Evolutionary conservation across 2,329 filamentous ascomycete genomes (phyloP).

Genomic region (Xylariaceae sp.): DNA sequence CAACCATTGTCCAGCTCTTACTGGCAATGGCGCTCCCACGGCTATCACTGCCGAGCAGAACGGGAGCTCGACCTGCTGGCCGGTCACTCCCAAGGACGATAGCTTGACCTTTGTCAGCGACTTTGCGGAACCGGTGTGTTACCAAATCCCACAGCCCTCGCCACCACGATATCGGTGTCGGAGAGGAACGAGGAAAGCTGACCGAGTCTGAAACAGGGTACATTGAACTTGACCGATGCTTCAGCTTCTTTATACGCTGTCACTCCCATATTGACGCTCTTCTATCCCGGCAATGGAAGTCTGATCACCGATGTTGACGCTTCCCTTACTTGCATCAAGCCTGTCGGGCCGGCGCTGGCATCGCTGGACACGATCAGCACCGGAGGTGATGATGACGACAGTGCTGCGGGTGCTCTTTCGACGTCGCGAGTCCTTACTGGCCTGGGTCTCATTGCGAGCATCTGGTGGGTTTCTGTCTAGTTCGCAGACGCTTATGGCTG

Average conservation of each 20-base stretch:
- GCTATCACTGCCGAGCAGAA: conserved; percentile 13
- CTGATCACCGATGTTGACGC: conserved; percentile 9
- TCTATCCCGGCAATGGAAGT: conserved; percentile 13
- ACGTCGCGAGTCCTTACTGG: not conserved
- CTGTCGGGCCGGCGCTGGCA: conserved; percentile 15
- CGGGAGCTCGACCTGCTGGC: conserved; percentile 18
- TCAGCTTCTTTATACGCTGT: conserved; percentile 12
- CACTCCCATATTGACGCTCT: conserved; percentile 20
- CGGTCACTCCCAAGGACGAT: conserved; percentile 17
- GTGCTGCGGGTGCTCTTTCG: not conserved
- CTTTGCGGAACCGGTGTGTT: conserved; percentile 3
- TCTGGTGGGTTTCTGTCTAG: too few species aligned
- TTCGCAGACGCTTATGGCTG: too few species aligned
- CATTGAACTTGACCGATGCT: not conserved
- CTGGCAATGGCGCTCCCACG: conserved; percentile 11
- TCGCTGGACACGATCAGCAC: conserved; percentile 12
- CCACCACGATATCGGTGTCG: not conserved
- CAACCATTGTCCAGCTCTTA: conserved; percentile 7
- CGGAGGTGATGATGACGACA: not conserved
- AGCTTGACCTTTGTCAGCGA: conserved; percentile 13
- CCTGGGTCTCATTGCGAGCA: too few species aligned
- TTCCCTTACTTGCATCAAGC: conserved; percentile 18
- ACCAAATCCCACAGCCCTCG: not conserved
- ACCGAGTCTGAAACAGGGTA: too few species aligned
- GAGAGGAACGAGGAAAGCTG: not conserved